Conservation (phyloP, 495 filamentous ascomycete genomes). For the Aspergillus olivimuriae region DNA sequence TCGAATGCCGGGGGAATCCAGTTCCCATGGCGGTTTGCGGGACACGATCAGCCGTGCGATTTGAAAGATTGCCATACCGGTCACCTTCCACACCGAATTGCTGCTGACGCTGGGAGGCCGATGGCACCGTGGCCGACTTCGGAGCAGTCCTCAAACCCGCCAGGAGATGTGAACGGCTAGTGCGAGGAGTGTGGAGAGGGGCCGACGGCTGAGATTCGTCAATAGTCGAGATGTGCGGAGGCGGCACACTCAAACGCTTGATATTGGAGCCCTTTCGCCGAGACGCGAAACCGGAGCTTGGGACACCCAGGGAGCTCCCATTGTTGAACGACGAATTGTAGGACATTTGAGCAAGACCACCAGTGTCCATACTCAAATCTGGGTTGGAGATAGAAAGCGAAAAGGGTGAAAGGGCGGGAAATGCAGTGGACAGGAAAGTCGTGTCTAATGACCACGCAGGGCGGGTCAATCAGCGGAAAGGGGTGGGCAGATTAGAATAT, state of each 20-base stretch:
- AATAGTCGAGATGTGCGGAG: conserved; percentile 56
- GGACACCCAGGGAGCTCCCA: conserved; percentile 61
- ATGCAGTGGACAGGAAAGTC: conserved; percentile 14
- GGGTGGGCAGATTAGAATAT: conserved; percentile 32
- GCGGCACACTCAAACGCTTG: conserved; percentile 71
- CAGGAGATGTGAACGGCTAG: conserved; percentile 89
- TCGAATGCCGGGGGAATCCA: conserved; percentile 47
- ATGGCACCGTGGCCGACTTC: conserved; percentile 72
- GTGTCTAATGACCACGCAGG: conserved; percentile 3
- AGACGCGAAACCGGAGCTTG: conserved; percentile 74
- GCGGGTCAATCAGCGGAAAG: conserved; percentile 26
- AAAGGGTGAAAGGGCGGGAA: conserved; percentile 32
- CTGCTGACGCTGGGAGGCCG: conserved; percentile 51
- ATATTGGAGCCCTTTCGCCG: conserved; percentile 74
- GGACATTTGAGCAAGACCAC: conserved; percentile 99
- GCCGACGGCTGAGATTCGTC: conserved; percentile 54
- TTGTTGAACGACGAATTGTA: conserved; percentile 69
- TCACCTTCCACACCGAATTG: conserved; percentile 40
- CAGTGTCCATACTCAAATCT: conserved; percentile 86
- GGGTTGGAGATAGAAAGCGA: conserved; percentile 15
- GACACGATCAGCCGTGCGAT: conserved; percentile 38
- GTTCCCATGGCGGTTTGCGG: conserved; percentile 59
- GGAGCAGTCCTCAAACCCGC: conserved; percentile 91
- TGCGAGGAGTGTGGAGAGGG: conserved; percentile 67
- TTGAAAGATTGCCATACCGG: conserved; percentile 37